Percentiles rank a stretch among this genome's conserved stretches.
Evolutionary conservation across 768 basidiomycete species (phyloP).

Genomic region (Leucocoprinus birnbaumii): DNA sequence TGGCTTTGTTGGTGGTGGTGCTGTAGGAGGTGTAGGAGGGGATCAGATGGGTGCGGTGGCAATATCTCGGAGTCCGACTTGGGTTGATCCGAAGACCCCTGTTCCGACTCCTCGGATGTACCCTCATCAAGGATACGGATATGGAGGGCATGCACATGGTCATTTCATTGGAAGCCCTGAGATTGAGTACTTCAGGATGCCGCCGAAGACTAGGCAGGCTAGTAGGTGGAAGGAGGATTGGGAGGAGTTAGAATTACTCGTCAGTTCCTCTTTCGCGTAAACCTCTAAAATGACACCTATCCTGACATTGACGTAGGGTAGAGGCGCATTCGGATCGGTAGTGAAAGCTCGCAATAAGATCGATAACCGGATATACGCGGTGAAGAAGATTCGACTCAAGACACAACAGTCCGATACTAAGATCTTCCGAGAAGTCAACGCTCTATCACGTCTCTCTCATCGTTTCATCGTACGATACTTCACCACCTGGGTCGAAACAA

Average conservation of each 20-base stretch:
- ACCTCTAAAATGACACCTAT: neutral
- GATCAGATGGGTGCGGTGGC: neutral
- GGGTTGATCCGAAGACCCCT: conserved; percentile 46
- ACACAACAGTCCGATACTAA: conserved; percentile 78
- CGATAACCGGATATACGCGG: conserved; percentile 85
- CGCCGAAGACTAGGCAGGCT: conserved; percentile 42
- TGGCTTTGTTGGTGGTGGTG: neutral
- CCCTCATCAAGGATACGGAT: neutral
- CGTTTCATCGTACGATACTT: conserved; percentile 91
- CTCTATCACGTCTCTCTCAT: conserved; percentile 83
- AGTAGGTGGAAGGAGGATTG: conserved; percentile 94
- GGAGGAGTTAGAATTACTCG: conserved; percentile 88
- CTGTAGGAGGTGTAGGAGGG: neutral
- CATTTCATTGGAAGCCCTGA: conserved; percentile 55
- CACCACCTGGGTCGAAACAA: conserved; percentile 85
- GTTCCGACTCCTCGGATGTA: conserved; percentile 24
- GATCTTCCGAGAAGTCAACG: conserved; percentile 90
- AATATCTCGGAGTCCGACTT: neutral
- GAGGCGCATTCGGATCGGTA: conserved; percentile 91
- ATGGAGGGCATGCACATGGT: conserved; percentile 11
- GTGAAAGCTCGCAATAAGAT: conserved; percentile 92
- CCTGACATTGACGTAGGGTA: conserved; percentile 51
- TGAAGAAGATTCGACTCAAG: conserved; percentile 87
- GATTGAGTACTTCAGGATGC: conserved; percentile 54
- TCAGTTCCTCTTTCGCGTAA: conserved; percentile 22